Evolutionary conservation across 495 filamentous ascomycete genomes (phyloP).

Genomic region (Patellaria atrata): DNA sequence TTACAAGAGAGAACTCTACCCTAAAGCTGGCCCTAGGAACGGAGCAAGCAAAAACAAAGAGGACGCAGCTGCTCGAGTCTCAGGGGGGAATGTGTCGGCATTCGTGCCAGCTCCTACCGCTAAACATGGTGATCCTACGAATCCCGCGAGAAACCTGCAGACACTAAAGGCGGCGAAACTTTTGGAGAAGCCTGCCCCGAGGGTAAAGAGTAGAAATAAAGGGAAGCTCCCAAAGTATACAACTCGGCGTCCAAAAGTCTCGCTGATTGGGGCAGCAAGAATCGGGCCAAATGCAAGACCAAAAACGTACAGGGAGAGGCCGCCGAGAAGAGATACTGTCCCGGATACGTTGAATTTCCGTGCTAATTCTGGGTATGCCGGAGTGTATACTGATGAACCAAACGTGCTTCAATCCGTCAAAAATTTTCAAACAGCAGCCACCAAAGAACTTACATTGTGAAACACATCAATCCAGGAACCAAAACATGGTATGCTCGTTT

Average conservation of each 20-base stretch:
- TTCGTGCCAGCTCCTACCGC: constrained; percentile 41
- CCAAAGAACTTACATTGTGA: constrained; percentile 22
- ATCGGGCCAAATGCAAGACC: constrained; percentile 26
- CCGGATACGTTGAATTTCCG: constrained; percentile 20
- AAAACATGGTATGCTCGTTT: constrained; percentile 19
- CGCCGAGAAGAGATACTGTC: constrained; percentile 20
- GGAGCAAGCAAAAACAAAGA: constrained; percentile 40
- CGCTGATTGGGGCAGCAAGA: constrained; percentile 25
- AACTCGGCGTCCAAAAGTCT: constrained; percentile 22
- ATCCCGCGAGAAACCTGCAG: constrained; percentile 48
- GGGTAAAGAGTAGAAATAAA: constrained; percentile 43
- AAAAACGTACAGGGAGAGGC: constrained; percentile 25
- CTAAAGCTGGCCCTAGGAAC: constrained; percentile 42
- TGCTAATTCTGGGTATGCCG: constrained; percentile 18
- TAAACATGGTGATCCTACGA: constrained; percentile 39
- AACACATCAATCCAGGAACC: constrained; percentile 19
- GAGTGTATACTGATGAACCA: constrained; percentile 24
- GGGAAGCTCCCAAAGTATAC: constrained; percentile 30
- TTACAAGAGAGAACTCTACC: constrained; percentile 15
- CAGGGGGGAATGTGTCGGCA: constrained; percentile 37
- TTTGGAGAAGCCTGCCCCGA: constrained; percentile 44
- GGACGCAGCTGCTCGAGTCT: constrained; percentile 31
- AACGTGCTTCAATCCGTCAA: constrained; percentile 14
- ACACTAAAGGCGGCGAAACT: constrained; percentile 41
- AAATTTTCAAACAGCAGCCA: not conserved